Percentiles rank a stretch among this genome's conserved stretches.
phyloP scores from a whole-genome alignment of 2,329 filamentous ascomycete genomes.

The Thermothelomyces thermophilus region DNA sequence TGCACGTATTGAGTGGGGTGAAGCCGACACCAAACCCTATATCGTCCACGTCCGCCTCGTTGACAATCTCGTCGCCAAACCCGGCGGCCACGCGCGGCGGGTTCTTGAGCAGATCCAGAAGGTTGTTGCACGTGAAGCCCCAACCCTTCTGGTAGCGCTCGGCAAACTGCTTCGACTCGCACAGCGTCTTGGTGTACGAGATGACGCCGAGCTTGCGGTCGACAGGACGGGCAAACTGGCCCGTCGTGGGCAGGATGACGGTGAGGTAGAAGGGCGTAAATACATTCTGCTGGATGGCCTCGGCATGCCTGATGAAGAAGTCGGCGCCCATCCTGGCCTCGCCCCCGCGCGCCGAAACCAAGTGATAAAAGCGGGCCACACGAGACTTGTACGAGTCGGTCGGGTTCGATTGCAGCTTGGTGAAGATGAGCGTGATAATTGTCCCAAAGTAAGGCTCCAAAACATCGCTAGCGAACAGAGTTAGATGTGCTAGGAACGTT shows the following conservation, averaged over 20 bases:
- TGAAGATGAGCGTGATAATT: slow-evolving; percentile 77
- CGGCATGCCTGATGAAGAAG: slow-evolving; percentile 81
- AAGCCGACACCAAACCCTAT: slow-evolving; percentile 92
- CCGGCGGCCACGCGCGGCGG: slow-evolving; percentile 63
- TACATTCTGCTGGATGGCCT: slow-evolving; percentile 69
- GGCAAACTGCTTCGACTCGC: slow-evolving; percentile 78
- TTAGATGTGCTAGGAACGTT: not conserved
- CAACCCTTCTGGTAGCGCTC: slow-evolving; percentile 81
- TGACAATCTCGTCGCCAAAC: slow-evolving; percentile 66
- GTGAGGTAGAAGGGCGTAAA: slow-evolving; percentile 81
- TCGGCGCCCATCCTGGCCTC: slow-evolving; percentile 84
- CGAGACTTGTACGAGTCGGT: slow-evolving; percentile 77
- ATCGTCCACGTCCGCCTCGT: slow-evolving; percentile 89
- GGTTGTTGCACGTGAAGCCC: slow-evolving; percentile 80
- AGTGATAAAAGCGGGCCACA: slow-evolving; percentile 92
- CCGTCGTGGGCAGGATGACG: slow-evolving; percentile 82
- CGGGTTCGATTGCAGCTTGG: slow-evolving; percentile 59
- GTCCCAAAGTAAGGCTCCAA: slow-evolving; percentile 72
- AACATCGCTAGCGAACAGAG: slow-evolving; percentile 43
- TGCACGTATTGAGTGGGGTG: slow-evolving; percentile 87
- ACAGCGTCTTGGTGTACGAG: slow-evolving; percentile 85
- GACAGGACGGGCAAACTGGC: slow-evolving; percentile 76
- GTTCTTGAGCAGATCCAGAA: slow-evolving; percentile 84
- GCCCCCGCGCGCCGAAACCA: slow-evolving; percentile 66
- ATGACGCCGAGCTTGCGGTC: slow-evolving; percentile 93